Base-by-base conservation (phyloP, 257 asterid species). In the Parsonsia alboflavescens region DNA sequence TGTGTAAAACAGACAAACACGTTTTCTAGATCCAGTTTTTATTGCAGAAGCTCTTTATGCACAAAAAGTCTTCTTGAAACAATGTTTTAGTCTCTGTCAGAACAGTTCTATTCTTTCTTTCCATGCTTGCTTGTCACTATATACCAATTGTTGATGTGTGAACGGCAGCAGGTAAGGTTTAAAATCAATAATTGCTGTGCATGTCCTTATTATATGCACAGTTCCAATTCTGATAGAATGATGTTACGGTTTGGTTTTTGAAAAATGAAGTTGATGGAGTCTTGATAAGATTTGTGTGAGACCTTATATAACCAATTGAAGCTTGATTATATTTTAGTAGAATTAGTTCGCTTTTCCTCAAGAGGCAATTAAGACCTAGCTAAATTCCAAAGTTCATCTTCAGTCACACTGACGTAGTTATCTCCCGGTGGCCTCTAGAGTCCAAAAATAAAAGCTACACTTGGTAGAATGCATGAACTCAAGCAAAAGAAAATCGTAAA, bases 121-220 rank as follows among this genome's bases (percentile, higher is more conserved):
- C 50, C 70, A 30, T 48, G 75, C 30, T 36, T 36, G 48, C 33
- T 36, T 70, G 58, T 52, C 46, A 30, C 33, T 30, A 50, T 50
- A 22, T 70, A 30, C 62, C 48, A 71, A 71, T 21, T 39, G 70
- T 30, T 39, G 49, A 39, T 65, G 22, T 39, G 21, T 39, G 50
- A 65, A 65, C 2, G 70, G 50, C 50, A 39, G 70, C 70, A 7
- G 50, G 70, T 39, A 39, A 65, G 70, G 21, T 65, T 39, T 39
- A 39, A 65, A 65, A 39, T 22, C 70, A 65, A 65, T 65, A 65
- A 65, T 62, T 65, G 50, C 6, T 7, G 70, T 64, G 70, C 30
- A 65, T 65, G n/a, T 21, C 70, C 70, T 65, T 49, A 39, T 65
- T 65, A 19, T 65, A 19, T 21, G 10, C 7, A 39, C 46, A 5